Conservation (phyloP, 768 basidiomycete species). For the Termitomyces titanicus region DNA sequence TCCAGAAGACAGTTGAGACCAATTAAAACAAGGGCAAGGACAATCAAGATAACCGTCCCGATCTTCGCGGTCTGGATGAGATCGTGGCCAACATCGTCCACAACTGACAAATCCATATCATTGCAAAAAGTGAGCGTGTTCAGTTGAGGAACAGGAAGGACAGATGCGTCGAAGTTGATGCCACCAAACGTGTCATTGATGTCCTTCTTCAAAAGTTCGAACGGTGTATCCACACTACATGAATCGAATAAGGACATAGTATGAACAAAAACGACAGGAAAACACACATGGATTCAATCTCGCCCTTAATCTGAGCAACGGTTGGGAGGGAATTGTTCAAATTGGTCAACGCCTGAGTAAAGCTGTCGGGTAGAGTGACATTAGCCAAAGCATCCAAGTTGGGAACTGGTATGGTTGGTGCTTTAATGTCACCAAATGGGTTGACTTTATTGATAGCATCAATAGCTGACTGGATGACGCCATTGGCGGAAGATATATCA, state of each 20-base stretch:
- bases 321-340: conserved; percentile 84
- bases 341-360: conserved; percentile 66
- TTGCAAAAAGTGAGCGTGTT: conserved; percentile 72
- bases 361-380: conserved; percentile 73
- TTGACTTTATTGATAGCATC: conserved; percentile 72
- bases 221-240: conserved; percentile 75
- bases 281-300: conserved; percentile 64
- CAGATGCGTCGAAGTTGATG: conserved; percentile 67
- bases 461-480: conserved; percentile 58
- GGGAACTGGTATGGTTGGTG: conserved; percentile 74
- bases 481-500: conserved; percentile 66
- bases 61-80: conserved; percentile 80
- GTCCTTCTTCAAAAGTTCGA: conserved; percentile 82
- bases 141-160: conserved; percentile 74
- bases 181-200: conserved; percentile 83
- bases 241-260: conserved; percentile 1
- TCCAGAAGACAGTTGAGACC: conserved; percentile 73
- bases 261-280: not conserved
- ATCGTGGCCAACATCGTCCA: conserved; percentile 81
- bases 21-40: conserved; percentile 70
- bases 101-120: conserved; percentile 73
- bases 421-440: conserved; percentile 63
- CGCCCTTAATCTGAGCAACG: conserved; percentile 67
- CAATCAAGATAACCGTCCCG: conserved; percentile 68
- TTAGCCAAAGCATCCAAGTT: conserved; percentile 71